Percentiles rank a stretch among this genome's conserved stretches.
Conservation (phyloP, 164 flowering plant species). For the Vitis amurensis region DNA sequence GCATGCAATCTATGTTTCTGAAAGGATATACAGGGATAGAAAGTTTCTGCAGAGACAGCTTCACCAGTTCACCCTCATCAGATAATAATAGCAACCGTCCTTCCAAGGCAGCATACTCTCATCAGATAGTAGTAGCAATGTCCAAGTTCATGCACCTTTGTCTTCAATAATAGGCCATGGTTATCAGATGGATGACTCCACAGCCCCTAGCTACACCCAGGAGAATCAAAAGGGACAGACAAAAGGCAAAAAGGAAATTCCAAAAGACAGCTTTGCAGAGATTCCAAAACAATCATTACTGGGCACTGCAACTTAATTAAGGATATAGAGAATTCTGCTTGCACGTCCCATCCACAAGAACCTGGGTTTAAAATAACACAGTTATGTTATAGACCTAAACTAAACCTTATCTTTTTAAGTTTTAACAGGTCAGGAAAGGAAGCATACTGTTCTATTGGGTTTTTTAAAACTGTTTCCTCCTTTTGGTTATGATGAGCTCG, state of each 20-base stretch:
- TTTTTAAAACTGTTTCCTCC: background rate
- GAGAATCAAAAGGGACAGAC: background rate
- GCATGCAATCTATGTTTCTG: background rate
- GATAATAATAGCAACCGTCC: no score
- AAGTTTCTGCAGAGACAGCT: background rate
- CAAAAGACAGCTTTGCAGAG: background rate
- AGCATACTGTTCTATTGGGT: background rate
- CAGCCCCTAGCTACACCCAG: background rate
- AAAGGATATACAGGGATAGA: background rate
- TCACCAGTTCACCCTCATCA: background rate
- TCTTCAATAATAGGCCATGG: background rate
- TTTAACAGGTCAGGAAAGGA: background rate
- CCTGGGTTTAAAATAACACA: background rate
- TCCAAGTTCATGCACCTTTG: background rate
- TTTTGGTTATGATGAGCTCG: background rate
- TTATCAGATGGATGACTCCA: background rate
- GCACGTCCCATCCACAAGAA: constrained; percentile 1
- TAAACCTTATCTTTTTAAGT: background rate
- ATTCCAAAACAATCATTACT: constrained; percentile 1
- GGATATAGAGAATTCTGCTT: background rate
- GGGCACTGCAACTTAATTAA: background rate
- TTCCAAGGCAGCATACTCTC: no score
- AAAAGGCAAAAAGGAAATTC: background rate
- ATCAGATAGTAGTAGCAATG: background rate
- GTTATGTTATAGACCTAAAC: background rate